A percentile compares a stretch with the other conserved stretches of the same genome.
phyloP scores from a whole-genome alignment of 2,329 filamentous ascomycete species.

The Xylaria sp. region DNA sequence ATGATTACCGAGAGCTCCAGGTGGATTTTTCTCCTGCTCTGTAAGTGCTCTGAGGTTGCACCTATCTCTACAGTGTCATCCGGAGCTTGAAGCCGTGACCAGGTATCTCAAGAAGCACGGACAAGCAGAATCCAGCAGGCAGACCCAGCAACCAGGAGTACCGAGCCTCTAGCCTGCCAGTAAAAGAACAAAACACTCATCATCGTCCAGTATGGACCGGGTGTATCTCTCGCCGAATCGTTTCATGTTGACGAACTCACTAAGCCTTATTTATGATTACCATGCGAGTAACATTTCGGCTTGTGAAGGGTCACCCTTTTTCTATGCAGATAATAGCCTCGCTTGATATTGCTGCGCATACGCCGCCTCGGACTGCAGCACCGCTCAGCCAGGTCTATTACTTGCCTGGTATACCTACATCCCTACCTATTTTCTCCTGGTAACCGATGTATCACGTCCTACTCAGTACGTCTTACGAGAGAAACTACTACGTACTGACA shows the following conservation, averaged over 20 bases:
- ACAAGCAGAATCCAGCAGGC: conserved; percentile 1
- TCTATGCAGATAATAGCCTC: neutral
- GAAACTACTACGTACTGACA: neutral
- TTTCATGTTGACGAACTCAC: conserved; percentile 24
- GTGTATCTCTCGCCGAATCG: conserved; percentile 1
- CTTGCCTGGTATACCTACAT: conserved; percentile 11
- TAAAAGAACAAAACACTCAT: neutral
- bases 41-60: neutral
- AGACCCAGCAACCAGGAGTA: neutral
- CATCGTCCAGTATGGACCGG: neutral
- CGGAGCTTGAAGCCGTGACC: conserved; percentile 4
- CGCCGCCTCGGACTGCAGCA: conserved; percentile 29
- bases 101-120: neutral
- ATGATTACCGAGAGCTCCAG: neutral
- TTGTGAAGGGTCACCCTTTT: conserved; percentile 3
- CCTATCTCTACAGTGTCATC: conserved; percentile 1
- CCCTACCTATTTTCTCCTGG: conserved; percentile 15
- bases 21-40: neutral
- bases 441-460: conserved; percentile 32
- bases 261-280: conserved; percentile 23
- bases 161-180: too few relatives aligned
- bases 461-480: conserved; percentile 8
- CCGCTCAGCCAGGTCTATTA: conserved; percentile 34
- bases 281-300: conserved; percentile 17
- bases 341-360: conserved; percentile 21